Base-by-base conservation (phyloP, 1,284 basidiomycete genomes). In the Butyriboletus pseudospeciosus region DNA sequence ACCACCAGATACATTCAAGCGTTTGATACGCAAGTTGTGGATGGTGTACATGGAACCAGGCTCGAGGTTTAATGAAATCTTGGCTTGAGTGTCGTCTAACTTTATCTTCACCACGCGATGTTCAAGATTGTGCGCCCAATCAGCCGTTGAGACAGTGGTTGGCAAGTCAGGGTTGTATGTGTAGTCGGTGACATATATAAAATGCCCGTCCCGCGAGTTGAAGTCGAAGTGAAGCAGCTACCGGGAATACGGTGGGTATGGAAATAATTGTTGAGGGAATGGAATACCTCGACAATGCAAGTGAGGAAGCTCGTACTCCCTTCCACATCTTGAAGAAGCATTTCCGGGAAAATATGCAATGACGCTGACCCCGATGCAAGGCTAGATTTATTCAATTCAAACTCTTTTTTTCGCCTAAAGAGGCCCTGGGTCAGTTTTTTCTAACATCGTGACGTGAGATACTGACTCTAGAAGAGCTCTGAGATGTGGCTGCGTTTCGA, bases 121-220 rank as follows among this genome's bases (percentile, higher is more conserved):
- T 38, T 76, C 68, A 8, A 83, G 72, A 34, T 71, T 70, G 20
- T 54, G 55, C 7, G 73, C 67, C 77, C 80, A 79, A 34, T 57
- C 53, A 20, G 63, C 55, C 40, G 70, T 63, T 17, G 66, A 61
- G 13, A 61, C 53, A 13, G 66, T 58, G 16, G 67, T 58, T 5
- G 71, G 62, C 30, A 86, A 71, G 47, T 78, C 69, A 8, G 72
- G 57, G 51, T 83, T 78, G 7, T 71, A 64, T 2, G 84, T 85
- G 62, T 87, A 89, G 65, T 90, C 87, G 9, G 86, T 87, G 25
- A 85, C 79, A 61, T 79, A 84, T 32, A 86, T 65, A 64, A 75
- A 69, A 44, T 65, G 63, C 25, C 70, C 70, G 28, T 71, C 64
- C 25, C 68, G 62, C 48, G 64, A 56, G 65, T 70, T 35, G 46